phyloP scores from a whole-genome alignment of 2,329 filamentous ascomycete species.

The Penicillium janthinellum region DNA sequence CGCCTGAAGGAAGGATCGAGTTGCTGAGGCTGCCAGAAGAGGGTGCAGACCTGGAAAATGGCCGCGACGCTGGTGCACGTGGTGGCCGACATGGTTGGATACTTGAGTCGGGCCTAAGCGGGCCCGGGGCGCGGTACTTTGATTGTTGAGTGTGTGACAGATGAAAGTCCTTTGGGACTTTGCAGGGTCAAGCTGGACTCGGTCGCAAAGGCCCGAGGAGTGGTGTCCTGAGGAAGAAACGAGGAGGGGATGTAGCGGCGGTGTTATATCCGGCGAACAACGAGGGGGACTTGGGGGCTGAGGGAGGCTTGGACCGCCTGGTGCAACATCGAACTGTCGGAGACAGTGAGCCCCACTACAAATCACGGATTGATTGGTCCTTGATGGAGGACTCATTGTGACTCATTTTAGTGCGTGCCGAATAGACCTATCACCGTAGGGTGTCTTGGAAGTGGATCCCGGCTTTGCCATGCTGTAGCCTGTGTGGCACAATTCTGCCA shows the following conservation, averaged over 20 bases:
- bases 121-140: conserved; percentile 24
- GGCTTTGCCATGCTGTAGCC: too few relatives aligned
- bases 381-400: conserved; percentile 25
- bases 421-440: conserved; percentile 14
- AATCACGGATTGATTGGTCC: conserved; percentile 11
- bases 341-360: background rate
- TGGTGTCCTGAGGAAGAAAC: conserved; percentile 28
- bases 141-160: background rate
- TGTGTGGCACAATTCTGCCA: background rate
- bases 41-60: conserved; percentile 11
- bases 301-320: background rate
- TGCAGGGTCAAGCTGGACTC: conserved; percentile 10
- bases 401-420: conserved; percentile 28
- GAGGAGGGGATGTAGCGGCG: background rate
- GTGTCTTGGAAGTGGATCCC: background rate
- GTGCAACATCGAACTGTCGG: background rate
- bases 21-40: conserved; percentile 22
- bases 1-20: conserved; percentile 18
- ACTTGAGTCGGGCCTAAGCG: conserved; percentile 29
- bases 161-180: conserved; percentile 5
- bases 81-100: conserved; percentile 30
- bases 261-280: conserved; percentile 15
- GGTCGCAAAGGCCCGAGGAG: conserved; percentile 18
- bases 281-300: background rate
- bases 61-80: conserved; percentile 23